These are phyloP conservation scores for Westerdykella sp. DNA, from an alignment of 2,329 filamentous ascomycete genomes.

Conservation along the genomic window DNA sequence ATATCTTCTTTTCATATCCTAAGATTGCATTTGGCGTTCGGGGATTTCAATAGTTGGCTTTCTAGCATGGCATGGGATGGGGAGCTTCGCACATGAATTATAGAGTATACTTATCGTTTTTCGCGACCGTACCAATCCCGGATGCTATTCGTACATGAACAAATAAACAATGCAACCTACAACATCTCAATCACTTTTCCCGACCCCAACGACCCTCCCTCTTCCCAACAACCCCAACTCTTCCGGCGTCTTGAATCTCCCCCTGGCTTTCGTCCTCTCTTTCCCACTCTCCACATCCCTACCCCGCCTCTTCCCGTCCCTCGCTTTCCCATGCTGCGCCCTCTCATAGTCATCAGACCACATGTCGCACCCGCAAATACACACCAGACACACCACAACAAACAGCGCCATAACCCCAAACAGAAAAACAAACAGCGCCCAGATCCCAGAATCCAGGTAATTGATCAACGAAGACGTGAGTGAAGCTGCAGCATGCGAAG, in stretches of 20 bases:
- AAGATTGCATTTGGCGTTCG: too few species aligned
- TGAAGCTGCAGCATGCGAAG: slow-evolving; percentile 13
- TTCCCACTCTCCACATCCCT: slow-evolving; percentile 17
- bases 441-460: slow-evolving; percentile 20
- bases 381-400: slow-evolving; percentile 20
- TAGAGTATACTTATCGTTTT: too few species aligned
- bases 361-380: slow-evolving; percentile 21
- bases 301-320: slow-evolving; percentile 6
- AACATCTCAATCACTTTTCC: slow-evolving; percentile 26
- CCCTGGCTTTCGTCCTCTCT: slow-evolving; percentile 4
- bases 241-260: slow-evolving; percentile 20
- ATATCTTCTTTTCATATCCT: too few species aligned
- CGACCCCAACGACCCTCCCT: slow-evolving; percentile 25
- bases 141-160: too few species aligned
- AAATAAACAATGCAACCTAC: not conserved
- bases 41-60: too few species aligned
- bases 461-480: slow-evolving; percentile 7
- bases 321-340: slow-evolving; percentile 22
- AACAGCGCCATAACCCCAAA: slow-evolving; percentile 19
- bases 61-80: too few species aligned
- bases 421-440: slow-evolving; percentile 20
- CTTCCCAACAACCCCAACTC: slow-evolving; percentile 22
- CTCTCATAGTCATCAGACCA: slow-evolving; percentile 22
- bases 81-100: too few species aligned
- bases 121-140: too few species aligned